Percentiles rank a stretch among this genome's conserved stretches.
These are phyloP conservation scores for Oleoguttula mirabilis DNA, from an alignment of 495 filamentous ascomycete genomes.

Conservation along the genomic window DNA sequence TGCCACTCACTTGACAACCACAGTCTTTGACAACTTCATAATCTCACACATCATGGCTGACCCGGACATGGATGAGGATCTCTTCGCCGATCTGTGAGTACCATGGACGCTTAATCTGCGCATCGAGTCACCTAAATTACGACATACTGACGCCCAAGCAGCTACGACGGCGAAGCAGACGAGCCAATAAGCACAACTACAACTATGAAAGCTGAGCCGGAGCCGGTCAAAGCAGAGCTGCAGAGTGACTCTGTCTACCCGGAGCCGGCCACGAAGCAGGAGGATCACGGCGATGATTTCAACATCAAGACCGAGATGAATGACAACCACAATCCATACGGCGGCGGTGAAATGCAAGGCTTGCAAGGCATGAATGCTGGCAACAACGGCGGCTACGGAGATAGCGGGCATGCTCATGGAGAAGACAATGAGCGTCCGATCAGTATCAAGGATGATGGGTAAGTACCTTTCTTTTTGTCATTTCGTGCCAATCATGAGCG, in stretches of 20 bases:
- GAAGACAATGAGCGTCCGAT: slow-evolving; percentile 36
- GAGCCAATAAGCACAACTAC: slow-evolving; percentile 26
- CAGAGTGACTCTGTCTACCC: background rate
- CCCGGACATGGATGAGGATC: slow-evolving; percentile 85
- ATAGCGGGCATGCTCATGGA: slow-evolving; percentile 29
- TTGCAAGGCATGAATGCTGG: slow-evolving; percentile 5
- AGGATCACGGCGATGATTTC: slow-evolving; percentile 12
- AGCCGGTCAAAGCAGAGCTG: background rate
- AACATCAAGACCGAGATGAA: slow-evolving; percentile 14
- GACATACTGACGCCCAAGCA: slow-evolving; percentile 27
- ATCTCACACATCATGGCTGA: slow-evolving; percentile 80
- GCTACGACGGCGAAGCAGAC: slow-evolving; percentile 77
- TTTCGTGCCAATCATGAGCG: slow-evolving; percentile 1
- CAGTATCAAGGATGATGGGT: slow-evolving; percentile 97
- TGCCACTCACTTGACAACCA: no score
- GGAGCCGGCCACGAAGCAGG: slow-evolving; percentile 1
- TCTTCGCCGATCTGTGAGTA: slow-evolving; percentile 94
- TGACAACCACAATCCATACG: background rate
- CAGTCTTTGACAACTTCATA: no score
- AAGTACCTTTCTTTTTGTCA: slow-evolving; percentile 40
- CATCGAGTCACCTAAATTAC: background rate
- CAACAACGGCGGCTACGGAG: slow-evolving; percentile 26
- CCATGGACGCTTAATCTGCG: background rate
- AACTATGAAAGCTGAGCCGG: slow-evolving; percentile 9
- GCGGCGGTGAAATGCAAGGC: slow-evolving; percentile 18